Base-by-base conservation (phyloP, 768 basidiomycete genomes). In the Kwoniella dejecticola region DNA sequence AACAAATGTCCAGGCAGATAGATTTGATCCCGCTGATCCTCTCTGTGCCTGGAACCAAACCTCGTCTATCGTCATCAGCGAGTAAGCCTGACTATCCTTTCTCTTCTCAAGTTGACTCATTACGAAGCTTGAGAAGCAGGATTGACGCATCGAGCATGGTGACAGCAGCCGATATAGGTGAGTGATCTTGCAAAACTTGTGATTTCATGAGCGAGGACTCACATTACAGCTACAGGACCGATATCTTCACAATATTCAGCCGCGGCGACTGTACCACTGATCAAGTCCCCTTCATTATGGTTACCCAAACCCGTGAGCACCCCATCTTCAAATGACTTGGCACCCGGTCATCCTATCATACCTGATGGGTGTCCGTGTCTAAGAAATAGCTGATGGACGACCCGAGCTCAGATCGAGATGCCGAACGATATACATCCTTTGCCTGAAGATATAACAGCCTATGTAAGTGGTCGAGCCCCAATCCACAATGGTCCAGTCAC, bases 341-440 rank as follows among this genome's bases (percentile, higher is more conserved):
- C n/a, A n/a, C n/a, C n/a, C n/a, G n/a, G n/a, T n/a, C n/a, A n/a
- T n/a, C n/a, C n/a, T n/a, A n/a, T n/a, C n/a, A n/a, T n/a, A n/a
- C n/a, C n/a, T n/a, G n/a, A n/a, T n/a, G n/a, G n/a, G n/a, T n/a
- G n/a, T n/a, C n/a, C n/a, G n/a, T n/a, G n/a, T n/a, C n/a, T n/a
- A n/a, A n/a, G n/a, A n/a, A n/a, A n/a, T n/a, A n/a, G n/a, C n/a
- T n/a, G n/a, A n/a, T n/a, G n/a, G n/a, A n/a, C n/a, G n/a, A n/a
- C n/a, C n/a, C n/a, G n/a, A n/a, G n/a, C n/a, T n/a, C 70, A 97
- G 94, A 85, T 96, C 26, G 83, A 88, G 65, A 82, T 92, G 3
- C 91, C 95, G 3, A 88, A 85, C 47, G 93, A 97, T 72, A 91
- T 98, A 23, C 94, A 97, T 69, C 95, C 95, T 0, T 83, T 98